Evolutionary conservation across 2,329 filamentous ascomycete species (phyloP).

Genomic region (Remersonia thermophila): DNA sequence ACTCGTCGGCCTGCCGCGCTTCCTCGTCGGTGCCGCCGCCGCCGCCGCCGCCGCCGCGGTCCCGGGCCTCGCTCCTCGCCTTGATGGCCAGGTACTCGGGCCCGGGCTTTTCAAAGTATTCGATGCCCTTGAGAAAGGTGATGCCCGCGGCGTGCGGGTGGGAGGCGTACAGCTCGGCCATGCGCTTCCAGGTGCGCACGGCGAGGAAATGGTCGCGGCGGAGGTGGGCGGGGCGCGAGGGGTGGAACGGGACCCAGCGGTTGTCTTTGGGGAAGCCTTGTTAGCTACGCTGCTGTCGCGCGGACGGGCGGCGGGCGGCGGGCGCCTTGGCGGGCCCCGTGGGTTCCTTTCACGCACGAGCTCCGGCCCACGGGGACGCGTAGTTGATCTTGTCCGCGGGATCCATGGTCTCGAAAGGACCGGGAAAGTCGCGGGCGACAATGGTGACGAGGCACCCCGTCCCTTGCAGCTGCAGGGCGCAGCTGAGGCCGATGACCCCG

Average conservation of each 20-base stretch:
- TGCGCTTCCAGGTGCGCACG: constrained; percentile 30
- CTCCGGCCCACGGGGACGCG: constrained; percentile 46
- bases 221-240: constrained; percentile 20
- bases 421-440: constrained; percentile 34
- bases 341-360: constrained; percentile 22
- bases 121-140: constrained; percentile 36
- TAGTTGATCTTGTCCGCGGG: constrained; percentile 33
- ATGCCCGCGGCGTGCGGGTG: constrained; percentile 31
- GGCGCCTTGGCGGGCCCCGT: no score
- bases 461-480: constrained; percentile 33
- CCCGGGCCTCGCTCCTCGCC: constrained; percentile 25
- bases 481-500: constrained; percentile 40
- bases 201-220: constrained; percentile 31
- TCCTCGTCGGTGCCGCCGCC: background rate
- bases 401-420: constrained; percentile 33
- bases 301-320: no score
- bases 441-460: constrained; percentile 29
- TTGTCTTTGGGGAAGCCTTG: constrained; percentile 25
- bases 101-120: constrained; percentile 37
- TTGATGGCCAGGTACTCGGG: constrained; percentile 27
- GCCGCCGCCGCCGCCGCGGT: constrained; percentile 16
- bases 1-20: constrained; percentile 17
- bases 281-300: no score
- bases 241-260: constrained; percentile 33
- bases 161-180: constrained; percentile 22